These are phyloP conservation scores for Colletotrichum sp. DNA, from an alignment of 2,329 filamentous ascomycete genomes.

Conservation along the genomic window DNA sequence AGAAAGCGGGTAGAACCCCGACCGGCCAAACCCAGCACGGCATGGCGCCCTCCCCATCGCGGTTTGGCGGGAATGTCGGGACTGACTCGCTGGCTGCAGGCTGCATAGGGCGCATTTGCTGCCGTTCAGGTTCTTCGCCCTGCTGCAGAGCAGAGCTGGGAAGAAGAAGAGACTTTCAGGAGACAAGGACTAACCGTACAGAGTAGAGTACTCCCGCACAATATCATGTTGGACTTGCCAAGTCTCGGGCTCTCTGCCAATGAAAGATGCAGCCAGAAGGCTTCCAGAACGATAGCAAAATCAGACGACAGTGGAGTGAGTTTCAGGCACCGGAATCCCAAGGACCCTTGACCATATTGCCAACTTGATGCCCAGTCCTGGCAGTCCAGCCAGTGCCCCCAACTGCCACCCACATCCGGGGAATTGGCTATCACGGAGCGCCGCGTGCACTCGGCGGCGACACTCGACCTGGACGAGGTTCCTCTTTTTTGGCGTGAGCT, in stretches of 20 bases:
- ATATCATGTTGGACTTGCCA: neutral
- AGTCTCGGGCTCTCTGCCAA: neutral
- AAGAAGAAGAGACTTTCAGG: neutral
- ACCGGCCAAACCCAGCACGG: neutral
- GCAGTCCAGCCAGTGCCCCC: neutral
- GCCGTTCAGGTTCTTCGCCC: neutral
- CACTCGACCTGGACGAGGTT: neutral
- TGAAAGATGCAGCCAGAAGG: neutral
- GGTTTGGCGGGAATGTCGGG: neutral
- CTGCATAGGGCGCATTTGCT: neutral
- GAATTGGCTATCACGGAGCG: constrained; percentile 1
- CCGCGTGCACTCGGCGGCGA: neutral
- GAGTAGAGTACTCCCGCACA: neutral
- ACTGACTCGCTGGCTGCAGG: constrained; percentile 10
- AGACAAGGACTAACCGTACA: neutral
- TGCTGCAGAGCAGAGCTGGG: neutral
- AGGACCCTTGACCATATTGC: neutral
- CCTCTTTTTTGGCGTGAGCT: constrained; percentile 1
- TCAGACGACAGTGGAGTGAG: constrained; percentile 6
- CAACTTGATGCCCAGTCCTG: neutral
- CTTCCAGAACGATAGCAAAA: constrained; percentile 2
- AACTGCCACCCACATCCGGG: neutral
- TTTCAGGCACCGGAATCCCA: neutral
- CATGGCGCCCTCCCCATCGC: neutral
- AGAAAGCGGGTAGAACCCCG: constrained; percentile 18